Conservation (phyloP, 2,329 filamentous ascomycete genomes). For the Ascochyta lentis region DNA sequence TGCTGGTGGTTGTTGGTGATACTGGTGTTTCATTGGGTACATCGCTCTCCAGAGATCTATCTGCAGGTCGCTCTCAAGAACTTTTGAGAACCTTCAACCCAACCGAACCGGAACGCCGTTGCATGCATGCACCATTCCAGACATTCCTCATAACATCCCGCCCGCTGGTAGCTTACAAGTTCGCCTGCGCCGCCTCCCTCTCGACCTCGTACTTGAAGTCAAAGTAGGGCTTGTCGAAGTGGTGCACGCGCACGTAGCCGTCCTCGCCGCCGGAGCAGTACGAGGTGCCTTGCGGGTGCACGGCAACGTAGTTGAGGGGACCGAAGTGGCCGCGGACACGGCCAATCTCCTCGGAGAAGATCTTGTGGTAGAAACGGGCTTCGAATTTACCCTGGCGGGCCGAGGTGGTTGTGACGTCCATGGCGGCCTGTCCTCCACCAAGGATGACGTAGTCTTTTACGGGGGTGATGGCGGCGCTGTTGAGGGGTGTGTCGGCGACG, state of each 20-base stretch:
- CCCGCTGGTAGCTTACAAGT: conserved; percentile 18
- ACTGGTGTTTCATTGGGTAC: conserved; percentile 16
- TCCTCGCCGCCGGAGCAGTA: conserved; percentile 98
- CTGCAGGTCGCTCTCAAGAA: conserved; percentile 25
- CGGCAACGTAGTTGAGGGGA: conserved; percentile 93
- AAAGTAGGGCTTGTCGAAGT: conserved; percentile 98
- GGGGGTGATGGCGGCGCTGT: conserved; percentile 90
- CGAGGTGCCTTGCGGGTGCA: conserved; percentile 86
- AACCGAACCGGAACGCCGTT: conserved; percentile 44
- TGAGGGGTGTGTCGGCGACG: conserved; percentile 88
- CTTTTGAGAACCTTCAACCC: conserved; percentile 30
- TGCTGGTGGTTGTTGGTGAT: not conserved
- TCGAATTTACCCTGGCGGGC: conserved; percentile 98
- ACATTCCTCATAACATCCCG: conserved; percentile 27
- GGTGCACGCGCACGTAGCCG: conserved; percentile 96
- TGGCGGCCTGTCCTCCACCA: conserved; percentile 96
- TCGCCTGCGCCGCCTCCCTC: conserved; percentile 66
- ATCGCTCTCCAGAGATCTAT: conserved; percentile 22
- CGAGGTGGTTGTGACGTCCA: conserved; percentile 96
- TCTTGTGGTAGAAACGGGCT: conserved; percentile 99
- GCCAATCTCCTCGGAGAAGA: conserved; percentile 98
- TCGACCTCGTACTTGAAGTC: conserved; percentile 99
- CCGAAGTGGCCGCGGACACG: conserved; percentile 97
- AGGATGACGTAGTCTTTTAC: conserved; percentile 99
- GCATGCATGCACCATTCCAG: conserved; percentile 44